A percentile compares a stretch with the other conserved stretches of the same genome.
phyloP scores from a whole-genome alignment of 2,329 filamentous ascomycete species.

The Didymosphaeria variabile region DNA sequence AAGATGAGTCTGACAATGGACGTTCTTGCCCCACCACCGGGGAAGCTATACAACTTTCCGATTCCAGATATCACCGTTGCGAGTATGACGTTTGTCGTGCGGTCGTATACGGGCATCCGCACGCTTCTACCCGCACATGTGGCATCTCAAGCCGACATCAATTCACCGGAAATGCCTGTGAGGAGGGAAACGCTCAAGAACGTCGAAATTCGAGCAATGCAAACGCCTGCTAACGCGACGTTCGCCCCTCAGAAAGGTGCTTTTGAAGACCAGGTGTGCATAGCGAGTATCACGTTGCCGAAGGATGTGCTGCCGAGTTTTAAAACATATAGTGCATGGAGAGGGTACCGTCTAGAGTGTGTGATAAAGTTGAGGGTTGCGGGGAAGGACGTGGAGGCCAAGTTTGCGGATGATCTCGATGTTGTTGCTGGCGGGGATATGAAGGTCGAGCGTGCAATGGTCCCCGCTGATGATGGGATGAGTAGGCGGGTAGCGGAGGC shows the following conservation, averaged over 20 bases:
- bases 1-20: conserved; percentile 15
- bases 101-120: conserved; percentile 23
- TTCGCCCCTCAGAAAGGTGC: conserved; percentile 22
- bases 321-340: conserved; percentile 28
- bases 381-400: conserved; percentile 19
- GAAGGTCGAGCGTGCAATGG: background rate
- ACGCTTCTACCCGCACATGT: conserved; percentile 6
- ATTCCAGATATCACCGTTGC: conserved; percentile 22
- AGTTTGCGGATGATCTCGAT: conserved; percentile 23
- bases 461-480: background rate
- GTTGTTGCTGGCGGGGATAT: conserved; percentile 17
- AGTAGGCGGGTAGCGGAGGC: conserved; percentile 1
- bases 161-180: background rate
- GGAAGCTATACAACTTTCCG: conserved; percentile 27
- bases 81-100: conserved; percentile 15
- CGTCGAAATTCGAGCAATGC: conserved; percentile 11
- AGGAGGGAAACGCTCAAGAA: conserved; percentile 20
- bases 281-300: conserved; percentile 17
- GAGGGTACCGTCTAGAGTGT: conserved; percentile 21
- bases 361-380: conserved; percentile 18
- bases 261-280: conserved; percentile 20
- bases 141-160: background rate
- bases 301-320: conserved; percentile 20
- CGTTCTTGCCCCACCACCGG: conserved; percentile 20
- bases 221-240: background rate